Conservation (phyloP, 139 green algal genomes). For the Nannochloris sp. region DNA sequence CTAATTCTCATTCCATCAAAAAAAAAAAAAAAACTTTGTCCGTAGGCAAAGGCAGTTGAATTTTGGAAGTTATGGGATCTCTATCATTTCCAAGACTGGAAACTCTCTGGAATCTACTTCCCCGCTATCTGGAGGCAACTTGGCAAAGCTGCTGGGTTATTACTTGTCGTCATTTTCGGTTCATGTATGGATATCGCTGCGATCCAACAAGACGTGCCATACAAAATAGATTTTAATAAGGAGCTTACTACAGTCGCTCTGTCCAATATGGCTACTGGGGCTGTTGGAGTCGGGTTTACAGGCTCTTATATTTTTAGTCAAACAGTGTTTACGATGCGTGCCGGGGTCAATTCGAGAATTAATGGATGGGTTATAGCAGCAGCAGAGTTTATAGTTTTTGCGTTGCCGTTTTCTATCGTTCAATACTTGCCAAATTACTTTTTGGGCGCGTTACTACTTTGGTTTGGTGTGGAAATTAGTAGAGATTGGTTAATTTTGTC, state of each 20-base stretch:
- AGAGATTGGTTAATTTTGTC: constrained; percentile 55
- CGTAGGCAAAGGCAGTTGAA: neutral
- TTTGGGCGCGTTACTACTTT: constrained; percentile 66
- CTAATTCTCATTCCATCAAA: neutral
- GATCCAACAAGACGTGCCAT: constrained; percentile 49
- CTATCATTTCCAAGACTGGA: constrained; percentile 40
- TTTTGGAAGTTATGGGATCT: constrained; percentile 67
- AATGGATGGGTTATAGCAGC: constrained; percentile 40
- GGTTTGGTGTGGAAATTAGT: constrained; percentile 72
- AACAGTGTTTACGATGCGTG: constrained; percentile 57
- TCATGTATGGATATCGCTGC: constrained; percentile 57
- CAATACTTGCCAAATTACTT: constrained; percentile 46
- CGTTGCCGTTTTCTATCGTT: constrained; percentile 48
- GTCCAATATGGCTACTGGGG: constrained; percentile 50
- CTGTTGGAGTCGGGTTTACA: constrained; percentile 57
- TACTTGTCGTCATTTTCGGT: constrained; percentile 70
- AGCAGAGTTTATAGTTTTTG: constrained; percentile 55
- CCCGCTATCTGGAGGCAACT: constrained; percentile 25
- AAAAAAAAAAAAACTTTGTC: neutral
- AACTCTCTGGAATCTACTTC: constrained; percentile 32
- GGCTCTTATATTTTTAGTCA: constrained; percentile 41
- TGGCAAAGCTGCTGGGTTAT: constrained; percentile 33
- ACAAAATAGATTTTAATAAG: constrained; percentile 58
- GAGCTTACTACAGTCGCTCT: constrained; percentile 58
- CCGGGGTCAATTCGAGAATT: constrained; percentile 26